Evolutionary conservation across 345 rosid species (phyloP).

Genomic region (Diplotaxis tenuifolia): DNA sequence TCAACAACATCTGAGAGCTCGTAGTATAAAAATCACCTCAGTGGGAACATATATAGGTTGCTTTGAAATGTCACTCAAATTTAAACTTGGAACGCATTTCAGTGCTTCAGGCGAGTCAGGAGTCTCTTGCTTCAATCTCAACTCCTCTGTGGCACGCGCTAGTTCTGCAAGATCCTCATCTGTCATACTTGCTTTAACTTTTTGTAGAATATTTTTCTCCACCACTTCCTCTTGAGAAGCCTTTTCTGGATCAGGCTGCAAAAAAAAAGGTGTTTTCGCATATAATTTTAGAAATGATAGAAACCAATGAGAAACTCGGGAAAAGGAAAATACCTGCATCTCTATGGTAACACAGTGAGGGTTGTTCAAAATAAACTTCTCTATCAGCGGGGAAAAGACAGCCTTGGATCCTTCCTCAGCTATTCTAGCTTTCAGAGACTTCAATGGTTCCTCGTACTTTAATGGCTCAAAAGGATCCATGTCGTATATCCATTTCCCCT

Average conservation of each 20-base stretch:
- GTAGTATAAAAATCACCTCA: conserved; percentile 49
- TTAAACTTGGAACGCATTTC: conserved; percentile 74
- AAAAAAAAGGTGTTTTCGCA: conserved; percentile 16
- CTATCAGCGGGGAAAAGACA: conserved; percentile 88
- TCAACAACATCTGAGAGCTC: conserved; percentile 32
- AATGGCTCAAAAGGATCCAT: conserved; percentile 96
- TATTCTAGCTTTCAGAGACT: conserved; percentile 72
- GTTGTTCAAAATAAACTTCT: conserved; percentile 76
- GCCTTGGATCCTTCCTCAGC: conserved; percentile 87
- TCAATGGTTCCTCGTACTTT: conserved; percentile 64
- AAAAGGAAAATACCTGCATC: conserved; percentile 73
- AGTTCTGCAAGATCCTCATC: conserved; percentile 90
- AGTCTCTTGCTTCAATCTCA: conserved; percentile 86
- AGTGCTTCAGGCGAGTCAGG: conserved; percentile 94
- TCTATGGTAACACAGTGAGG: conserved; percentile 86
- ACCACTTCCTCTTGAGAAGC: conserved; percentile 77
- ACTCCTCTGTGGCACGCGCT: conserved; percentile 82
- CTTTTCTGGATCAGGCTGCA: conserved; percentile 88
- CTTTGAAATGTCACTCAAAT: conserved; percentile 78
- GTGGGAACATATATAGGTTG: conserved; percentile 69
- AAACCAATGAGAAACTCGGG: neutral
- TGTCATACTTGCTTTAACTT: conserved; percentile 77
- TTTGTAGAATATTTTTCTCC: conserved; percentile 66
- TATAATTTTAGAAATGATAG: conserved; percentile 2
- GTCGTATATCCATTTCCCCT: conserved; percentile 98